Evolutionary conservation across 768 basidiomycete species (phyloP), one percentile per base, ranked within the genome.

Genomic region (Rhizopogon vesiculosus): DNA sequence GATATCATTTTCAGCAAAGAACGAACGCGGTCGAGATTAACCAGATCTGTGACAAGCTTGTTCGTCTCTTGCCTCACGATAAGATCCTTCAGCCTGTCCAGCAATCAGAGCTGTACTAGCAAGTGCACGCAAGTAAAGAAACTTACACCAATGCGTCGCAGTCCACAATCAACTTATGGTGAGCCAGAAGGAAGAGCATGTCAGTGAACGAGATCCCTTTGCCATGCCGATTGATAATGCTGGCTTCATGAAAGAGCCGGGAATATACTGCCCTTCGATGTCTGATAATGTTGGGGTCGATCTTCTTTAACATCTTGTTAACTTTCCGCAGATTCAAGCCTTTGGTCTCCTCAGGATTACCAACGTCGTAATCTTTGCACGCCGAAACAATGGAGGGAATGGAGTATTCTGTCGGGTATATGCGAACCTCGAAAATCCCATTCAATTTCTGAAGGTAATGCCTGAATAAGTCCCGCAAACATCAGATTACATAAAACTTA

Each of bases 121-220:
- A 18, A 28, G 22, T 4, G 38, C 9, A 38, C 19, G 41, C 28
- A 9, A 6, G 22, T 40, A 41, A 29, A 18, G 35, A 13, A 12
- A 81, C 91, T 66, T 69, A 96, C 95, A 85, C 81, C 25, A 98
- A 73, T 13, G 95, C 95, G 31, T 93, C 89, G 28, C 82, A 83
- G 70, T 97, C 93, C 49, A 91, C 81, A 59, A 98, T 93, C 51
- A 98, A 73, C 69, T 91, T 94, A 73, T 98, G 87, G 66, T 97
- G 96, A 1, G 91, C 88, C 41, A 98, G 74, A 44, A 98, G 73
- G 35, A 89, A 66, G 3, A 98, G 79, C 91, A 96, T 96, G 44
- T 85, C 82, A 1, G 86, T 91, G 75, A 98, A 98, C 22, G 91
- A 89, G 57, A 98, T 92, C 8, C 94, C 94, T 51, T 83, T 79